phyloP scores from a whole-genome alignment of 2,329 filamentous ascomycete genomes.

The Sporothrix mexicana region DNA sequence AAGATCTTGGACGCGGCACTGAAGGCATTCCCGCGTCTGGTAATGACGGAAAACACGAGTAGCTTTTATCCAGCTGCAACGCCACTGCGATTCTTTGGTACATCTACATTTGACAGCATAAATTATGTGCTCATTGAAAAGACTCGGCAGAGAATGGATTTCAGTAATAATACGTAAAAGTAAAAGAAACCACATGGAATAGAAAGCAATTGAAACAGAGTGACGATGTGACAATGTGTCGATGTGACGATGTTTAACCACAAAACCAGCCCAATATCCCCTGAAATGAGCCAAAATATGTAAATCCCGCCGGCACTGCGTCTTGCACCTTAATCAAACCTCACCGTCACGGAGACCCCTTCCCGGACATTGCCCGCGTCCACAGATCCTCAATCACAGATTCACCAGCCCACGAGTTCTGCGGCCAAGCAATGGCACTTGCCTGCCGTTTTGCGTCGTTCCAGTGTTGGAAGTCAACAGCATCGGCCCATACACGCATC shows the following conservation, averaged over 20 bases:
- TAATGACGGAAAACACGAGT: background rate
- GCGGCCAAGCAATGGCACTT: constrained; percentile 2
- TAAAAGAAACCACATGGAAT: background rate
- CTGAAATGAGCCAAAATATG: too few relatives aligned
- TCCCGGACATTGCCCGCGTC: background rate
- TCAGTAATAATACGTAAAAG: background rate
- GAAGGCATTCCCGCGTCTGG: constrained; percentile 1
- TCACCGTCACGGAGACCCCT: background rate
- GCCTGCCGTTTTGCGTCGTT: background rate
- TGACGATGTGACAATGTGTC: too few relatives aligned
- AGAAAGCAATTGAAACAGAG: background rate
- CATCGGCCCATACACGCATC: constrained; percentile 14
- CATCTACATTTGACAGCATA: background rate
- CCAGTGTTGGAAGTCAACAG: background rate
- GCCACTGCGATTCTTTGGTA: too few relatives aligned
- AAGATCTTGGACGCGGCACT: constrained; percentile 5
- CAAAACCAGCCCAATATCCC: too few relatives aligned
- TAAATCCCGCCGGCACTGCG: background rate
- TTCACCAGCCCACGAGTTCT: background rate
- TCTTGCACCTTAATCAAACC: too few relatives aligned
- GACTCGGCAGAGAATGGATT: too few relatives aligned
- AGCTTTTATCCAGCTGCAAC: too few relatives aligned
- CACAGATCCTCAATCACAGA: background rate
- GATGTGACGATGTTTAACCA: too few relatives aligned
- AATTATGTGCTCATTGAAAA: background rate